A percentile compares a stretch with the other conserved stretches of the same genome.
These are phyloP conservation scores for Tolypocladium guangdongense DNA, from an alignment of 2,329 filamentous ascomycete genomes.

Conservation along the genomic window DNA sequence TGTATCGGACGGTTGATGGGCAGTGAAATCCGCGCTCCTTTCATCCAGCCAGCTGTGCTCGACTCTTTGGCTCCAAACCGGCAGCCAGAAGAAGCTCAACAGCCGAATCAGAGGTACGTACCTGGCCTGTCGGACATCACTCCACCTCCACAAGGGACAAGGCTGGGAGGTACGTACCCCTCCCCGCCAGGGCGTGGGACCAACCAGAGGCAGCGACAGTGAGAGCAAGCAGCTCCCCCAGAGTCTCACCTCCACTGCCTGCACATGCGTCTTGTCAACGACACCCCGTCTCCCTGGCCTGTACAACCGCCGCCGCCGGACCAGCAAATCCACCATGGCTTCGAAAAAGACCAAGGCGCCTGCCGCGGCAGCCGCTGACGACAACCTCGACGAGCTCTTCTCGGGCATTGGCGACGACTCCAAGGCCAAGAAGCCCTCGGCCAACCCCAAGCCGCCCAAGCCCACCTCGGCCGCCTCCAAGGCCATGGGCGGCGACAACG, in stretches of 20 bases:
- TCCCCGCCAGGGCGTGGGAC: not conserved
- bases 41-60: not conserved
- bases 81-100: not conserved
- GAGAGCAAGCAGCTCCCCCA: not conserved
- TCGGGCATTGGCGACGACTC: slow-evolving; percentile 47
- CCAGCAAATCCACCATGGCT: slow-evolving; percentile 34
- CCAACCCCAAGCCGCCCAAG: slow-evolving; percentile 30
- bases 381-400: slow-evolving; percentile 56
- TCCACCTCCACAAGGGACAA: not conserved
- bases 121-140: not conserved
- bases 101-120: not conserved
- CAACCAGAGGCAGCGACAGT: not conserved
- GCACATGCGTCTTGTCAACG: not conserved
- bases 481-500: slow-evolving; percentile 45
- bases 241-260: not conserved
- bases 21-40: not conserved
- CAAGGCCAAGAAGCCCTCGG: slow-evolving; percentile 34
- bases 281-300: not conserved
- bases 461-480: slow-evolving; percentile 31
- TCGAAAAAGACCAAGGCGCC: slow-evolving; percentile 47
- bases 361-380: slow-evolving; percentile 39
- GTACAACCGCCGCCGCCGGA: not conserved
- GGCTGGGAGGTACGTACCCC: not conserved
- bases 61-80: not conserved
- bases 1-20: not conserved